Base-by-base conservation (phyloP, 139 green algal species). In the Monoraphidium neglectum region DNA sequence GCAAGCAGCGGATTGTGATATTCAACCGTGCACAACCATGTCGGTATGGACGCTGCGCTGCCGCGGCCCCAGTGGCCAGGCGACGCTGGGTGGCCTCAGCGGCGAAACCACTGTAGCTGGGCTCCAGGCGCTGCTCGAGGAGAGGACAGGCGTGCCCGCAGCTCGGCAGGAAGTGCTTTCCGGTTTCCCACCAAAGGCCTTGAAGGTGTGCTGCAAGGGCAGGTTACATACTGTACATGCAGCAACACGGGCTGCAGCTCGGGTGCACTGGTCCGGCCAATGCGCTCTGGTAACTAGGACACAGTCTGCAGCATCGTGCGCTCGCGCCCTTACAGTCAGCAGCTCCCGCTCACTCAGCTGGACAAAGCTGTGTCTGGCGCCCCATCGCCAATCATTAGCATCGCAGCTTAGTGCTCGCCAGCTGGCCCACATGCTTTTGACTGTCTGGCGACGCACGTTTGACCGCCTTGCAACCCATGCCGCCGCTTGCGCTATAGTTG, bases 161-260 rank as follows among this genome's bases (percentile, higher is more conserved):
- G 65, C 38, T 0, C 40, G 26, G 10, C 87, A 91, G 61, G 89
- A 96, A 67, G 38, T 95, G 2, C 74, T 92, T 0, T 51, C 68
- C 0, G 90, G 90, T 21, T 95, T 94, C 43, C 91, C 91, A 2
- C 90, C 88, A 0, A 88, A 85, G 69, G 54, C 38, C 2, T 28
- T 94, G 21, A 32, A 78, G 76, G 85, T 84, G 59, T 28, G 54
- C 33, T n/a, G 3, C 5, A 40, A 59, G 33, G 13, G 30, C 26
- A 15, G 5, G 28, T 4, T 33, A 8, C 33, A 60, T 33, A 15
- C 16, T 64, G 37, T 36, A 5, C 56, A 67, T 32, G 26, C 36
- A 67, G 46, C 46, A 16, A 70, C 66, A 26, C 33, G 61, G 56
- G 18, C 37, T 53, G 23, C 32, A 30, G 32, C 30, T 26, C 53